Evolutionary conservation across 2,329 filamentous ascomycete genomes (phyloP).

Genomic region (Tolypocladium tundrense): DNA sequence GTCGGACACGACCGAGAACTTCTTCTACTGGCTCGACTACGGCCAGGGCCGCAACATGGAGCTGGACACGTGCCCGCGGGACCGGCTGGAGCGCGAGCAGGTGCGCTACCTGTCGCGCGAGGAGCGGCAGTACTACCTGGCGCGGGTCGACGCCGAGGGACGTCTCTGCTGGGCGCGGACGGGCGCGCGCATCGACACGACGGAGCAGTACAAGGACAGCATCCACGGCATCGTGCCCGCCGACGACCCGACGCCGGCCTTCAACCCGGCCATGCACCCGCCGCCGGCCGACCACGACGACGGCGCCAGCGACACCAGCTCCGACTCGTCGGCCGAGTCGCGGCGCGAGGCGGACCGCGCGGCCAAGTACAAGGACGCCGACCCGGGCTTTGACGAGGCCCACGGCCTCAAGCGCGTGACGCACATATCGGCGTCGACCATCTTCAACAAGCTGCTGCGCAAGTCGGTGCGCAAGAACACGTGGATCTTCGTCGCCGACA

Average conservation of each 20-base stretch:
- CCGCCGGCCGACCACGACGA: constrained; percentile 5
- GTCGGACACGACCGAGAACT: constrained; percentile 69
- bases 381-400: constrained; percentile 49
- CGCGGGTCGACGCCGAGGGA: constrained; percentile 63
- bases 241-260: constrained; percentile 50
- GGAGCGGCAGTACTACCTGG: constrained; percentile 72
- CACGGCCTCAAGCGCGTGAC: constrained; percentile 44
- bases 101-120: constrained; percentile 78
- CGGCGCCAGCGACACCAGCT: constrained; percentile 15
- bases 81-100: constrained; percentile 64
- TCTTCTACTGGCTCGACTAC: constrained; percentile 87
- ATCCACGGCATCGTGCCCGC: constrained; percentile 60
- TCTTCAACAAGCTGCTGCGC: constrained; percentile 70
- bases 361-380: constrained; percentile 55
- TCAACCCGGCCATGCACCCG: constrained; percentile 16
- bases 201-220: constrained; percentile 66
- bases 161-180: constrained; percentile 84
- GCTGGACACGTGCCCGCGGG: constrained; percentile 60
- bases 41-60: constrained; percentile 65
- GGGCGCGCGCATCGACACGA: constrained; percentile 65
- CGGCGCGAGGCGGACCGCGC: constrained; percentile 49
- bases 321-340: constrained; percentile 29
- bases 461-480: constrained; percentile 77
- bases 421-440: constrained; percentile 59
- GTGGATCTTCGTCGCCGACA: constrained; percentile 91